Evolutionary conservation across 768 basidiomycete genomes (phyloP), one percentile per base, ranked within the genome.

Genomic region (Amanita polypyramis): DNA sequence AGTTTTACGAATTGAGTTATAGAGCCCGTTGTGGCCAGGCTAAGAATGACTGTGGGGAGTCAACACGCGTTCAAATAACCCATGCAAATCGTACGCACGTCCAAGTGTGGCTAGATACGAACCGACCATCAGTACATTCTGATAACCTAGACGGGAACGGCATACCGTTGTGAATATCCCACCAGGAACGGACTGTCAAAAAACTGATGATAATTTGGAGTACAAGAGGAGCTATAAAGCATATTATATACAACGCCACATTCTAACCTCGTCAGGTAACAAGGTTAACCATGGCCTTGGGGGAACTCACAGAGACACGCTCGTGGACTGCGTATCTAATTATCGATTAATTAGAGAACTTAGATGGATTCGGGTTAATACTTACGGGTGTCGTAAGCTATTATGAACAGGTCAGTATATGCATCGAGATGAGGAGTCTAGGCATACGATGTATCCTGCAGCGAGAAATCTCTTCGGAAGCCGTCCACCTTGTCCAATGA

Each of bases 1-100:
- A 90, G 67, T 64, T 97, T 98, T 45, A 77, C 72, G 50, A 92
- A 71, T 59, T 95, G 86, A 1, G 95, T 96, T 45, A 94, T 66
- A 17, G 81, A 62, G 10, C 89, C 93, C 4, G 93, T 81, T n/a
- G 47, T 49, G 8, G 47, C 14, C 32, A 88, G 70, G n/a, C 79
- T 73, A 38, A 93, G 77, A 44, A 87, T 69, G 49, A 91, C 84
- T 82, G 57, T 50, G 35, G 9, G 12, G 40, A 23, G 10, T 52
- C 8, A 54, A 47, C 38, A 43, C 21, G 32, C 6, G 17, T 37
- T 29, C 20, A 25, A 12, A 43, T 10, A 32, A 37, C 45, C 9
- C 43, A 19, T 23, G 33, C 43, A 48, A 40, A 8, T 49, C 19
- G 34, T 40, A 59, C 67, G 20, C 42, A 74, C 73, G 63, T 57